phyloP scores from a whole-genome alignment of 495 filamentous ascomycete species.

The Parathielavia appendiculata region DNA sequence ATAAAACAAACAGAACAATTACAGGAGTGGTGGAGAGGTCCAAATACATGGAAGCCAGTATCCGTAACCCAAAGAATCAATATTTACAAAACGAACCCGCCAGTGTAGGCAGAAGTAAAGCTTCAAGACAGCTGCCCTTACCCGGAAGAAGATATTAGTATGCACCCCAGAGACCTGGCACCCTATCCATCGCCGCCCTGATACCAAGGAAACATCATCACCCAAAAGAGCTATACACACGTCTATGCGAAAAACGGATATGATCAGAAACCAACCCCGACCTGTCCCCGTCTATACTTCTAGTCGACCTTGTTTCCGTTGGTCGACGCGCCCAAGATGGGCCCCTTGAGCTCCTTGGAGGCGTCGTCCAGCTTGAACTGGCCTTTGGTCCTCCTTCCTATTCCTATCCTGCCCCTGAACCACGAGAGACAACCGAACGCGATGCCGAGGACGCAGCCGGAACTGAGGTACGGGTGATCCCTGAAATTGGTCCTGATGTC shows the following conservation, averaged over 20 bases:
- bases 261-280: constrained; percentile 4
- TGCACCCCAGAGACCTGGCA: constrained; percentile 7
- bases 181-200: background rate
- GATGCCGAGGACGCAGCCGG: constrained; percentile 28
- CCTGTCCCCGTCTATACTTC: background rate
- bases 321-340: background rate
- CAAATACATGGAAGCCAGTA: too few relatives aligned
- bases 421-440: constrained; percentile 20
- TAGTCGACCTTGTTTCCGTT: constrained; percentile 20
- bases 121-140: background rate
- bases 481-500: constrained; percentile 60
- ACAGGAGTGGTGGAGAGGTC: too few relatives aligned
- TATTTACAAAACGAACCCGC: background rate
- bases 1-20: too few relatives aligned
- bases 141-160: constrained; percentile 8
- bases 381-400: background rate
- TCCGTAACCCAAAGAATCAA: background rate
- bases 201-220: background rate
- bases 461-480: constrained; percentile 66
- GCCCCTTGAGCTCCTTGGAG: constrained; percentile 5
- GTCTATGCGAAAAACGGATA: background rate
- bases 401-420: constrained; percentile 14
- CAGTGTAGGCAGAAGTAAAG: background rate
- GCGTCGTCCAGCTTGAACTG: constrained; percentile 19
- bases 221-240: constrained; percentile 3